Evolutionary conservation across 495 filamentous ascomycete species (phyloP).

Genomic region (Talaromyces wortmannii): DNA sequence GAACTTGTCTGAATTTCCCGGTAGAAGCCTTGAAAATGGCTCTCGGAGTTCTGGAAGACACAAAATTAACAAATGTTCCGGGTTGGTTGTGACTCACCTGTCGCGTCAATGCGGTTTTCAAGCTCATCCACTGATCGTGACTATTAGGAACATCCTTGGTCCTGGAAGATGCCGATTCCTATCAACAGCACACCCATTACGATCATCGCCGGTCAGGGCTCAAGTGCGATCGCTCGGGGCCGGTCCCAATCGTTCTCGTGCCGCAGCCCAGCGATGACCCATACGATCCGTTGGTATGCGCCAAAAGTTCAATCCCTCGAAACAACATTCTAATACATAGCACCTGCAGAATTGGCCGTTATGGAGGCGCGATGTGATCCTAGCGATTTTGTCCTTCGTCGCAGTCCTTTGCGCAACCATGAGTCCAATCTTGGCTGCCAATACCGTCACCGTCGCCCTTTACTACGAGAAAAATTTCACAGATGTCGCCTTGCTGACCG

Average conservation of each 20-base stretch:
- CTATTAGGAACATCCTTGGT: conserved; percentile 57
- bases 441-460: conserved; percentile 64
- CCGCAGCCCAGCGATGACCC: conserved; percentile 77
- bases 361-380: conserved; percentile 79
- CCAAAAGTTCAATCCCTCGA: neutral
- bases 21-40: conserved; percentile 52
- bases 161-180: conserved; percentile 46
- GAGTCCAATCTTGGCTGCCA: conserved; percentile 79
- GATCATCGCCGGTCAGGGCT: conserved; percentile 30
- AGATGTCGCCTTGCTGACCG: conserved; percentile 72
- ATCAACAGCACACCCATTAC: conserved; percentile 24
- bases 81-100: conserved; percentile 36
- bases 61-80: conserved; percentile 58
- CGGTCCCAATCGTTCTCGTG: conserved; percentile 64
- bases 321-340: neutral
- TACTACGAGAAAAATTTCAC: conserved; percentile 57
- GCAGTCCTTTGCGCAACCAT: conserved; percentile 76
- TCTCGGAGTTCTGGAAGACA: conserved; percentile 71
- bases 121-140: neutral
- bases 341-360: conserved; percentile 73
- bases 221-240: conserved; percentile 67
- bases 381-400: conserved; percentile 66
- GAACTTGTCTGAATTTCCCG: neutral
- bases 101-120: neutral
- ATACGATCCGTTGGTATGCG: conserved; percentile 63